phyloP scores from a whole-genome alignment of 2,329 filamentous ascomycete species.

The Rhynchosporium agropyri region DNA sequence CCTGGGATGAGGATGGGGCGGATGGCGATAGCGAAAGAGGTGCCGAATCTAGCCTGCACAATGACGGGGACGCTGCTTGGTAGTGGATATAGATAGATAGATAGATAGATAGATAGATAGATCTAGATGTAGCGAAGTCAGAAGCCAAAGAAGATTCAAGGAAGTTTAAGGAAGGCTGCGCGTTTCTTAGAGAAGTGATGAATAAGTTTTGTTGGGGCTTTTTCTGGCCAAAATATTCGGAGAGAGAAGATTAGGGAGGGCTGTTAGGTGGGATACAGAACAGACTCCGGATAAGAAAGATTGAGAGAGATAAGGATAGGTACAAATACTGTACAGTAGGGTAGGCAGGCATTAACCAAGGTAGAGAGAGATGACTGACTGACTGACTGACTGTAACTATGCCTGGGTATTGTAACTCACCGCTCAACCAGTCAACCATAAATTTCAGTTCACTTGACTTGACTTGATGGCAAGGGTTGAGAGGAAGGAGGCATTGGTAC shows the following conservation, averaged over 20 bases:
- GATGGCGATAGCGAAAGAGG: neutral
- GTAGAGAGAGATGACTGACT: neutral
- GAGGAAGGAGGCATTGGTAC: neutral
- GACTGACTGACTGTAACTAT: too few relatives aligned
- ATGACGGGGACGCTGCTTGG: conserved; percentile 6
- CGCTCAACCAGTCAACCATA: neutral
- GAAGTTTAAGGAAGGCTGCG: too few relatives aligned
- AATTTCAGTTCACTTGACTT: neutral
- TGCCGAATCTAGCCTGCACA: conserved; percentile 15
- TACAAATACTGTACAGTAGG: neutral
- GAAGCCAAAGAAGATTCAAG: too few relatives aligned
- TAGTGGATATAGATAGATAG: neutral
- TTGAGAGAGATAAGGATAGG: neutral
- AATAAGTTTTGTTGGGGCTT: too few relatives aligned
- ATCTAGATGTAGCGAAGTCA: too few relatives aligned
- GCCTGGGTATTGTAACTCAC: neutral
- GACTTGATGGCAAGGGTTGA: conserved; percentile 8
- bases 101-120: neutral
- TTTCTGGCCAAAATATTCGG: too few relatives aligned
- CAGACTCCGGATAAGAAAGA: neutral
- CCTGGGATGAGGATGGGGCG: neutral
- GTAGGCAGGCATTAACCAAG: conserved; percentile 5
- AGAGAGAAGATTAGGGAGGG: too few relatives aligned
- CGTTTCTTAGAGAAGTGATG: too few relatives aligned
- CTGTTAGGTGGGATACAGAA: too few relatives aligned